These are phyloP conservation scores for Podospora conica DNA, from an alignment of 495 filamentous ascomycete genomes.

Conservation along the genomic window DNA sequence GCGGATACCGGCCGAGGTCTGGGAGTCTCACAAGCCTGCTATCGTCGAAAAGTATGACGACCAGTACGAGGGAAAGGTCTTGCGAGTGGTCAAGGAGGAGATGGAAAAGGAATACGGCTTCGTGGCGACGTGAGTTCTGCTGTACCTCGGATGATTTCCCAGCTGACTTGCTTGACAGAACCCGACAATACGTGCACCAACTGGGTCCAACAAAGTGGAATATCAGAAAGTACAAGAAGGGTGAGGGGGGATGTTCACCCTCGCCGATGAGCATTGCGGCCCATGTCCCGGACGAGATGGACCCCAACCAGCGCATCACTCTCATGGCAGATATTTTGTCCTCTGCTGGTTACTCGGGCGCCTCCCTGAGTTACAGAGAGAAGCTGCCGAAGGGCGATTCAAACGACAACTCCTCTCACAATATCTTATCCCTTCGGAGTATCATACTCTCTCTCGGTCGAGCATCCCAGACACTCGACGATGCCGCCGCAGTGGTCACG, in stretches of 20 bases:
- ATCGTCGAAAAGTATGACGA: slow-evolving; percentile 13
- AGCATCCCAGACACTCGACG: background rate
- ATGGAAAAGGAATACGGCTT: slow-evolving; percentile 25
- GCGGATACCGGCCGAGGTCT: slow-evolving; percentile 6
- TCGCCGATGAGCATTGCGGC: background rate
- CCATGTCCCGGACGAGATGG: background rate
- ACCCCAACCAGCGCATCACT: background rate
- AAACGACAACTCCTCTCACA: background rate
- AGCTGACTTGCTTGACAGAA: slow-evolving; percentile 9
- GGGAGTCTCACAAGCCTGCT: slow-evolving; percentile 5
- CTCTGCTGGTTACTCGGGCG: background rate
- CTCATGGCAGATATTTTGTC: background rate
- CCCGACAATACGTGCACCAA: slow-evolving; percentile 20
- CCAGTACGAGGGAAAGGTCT: background rate
- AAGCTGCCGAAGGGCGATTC: background rate
- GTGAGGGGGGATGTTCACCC: background rate
- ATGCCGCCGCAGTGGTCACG: background rate
- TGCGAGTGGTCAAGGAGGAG: slow-evolving; percentile 8
- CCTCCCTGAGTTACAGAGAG: background rate
- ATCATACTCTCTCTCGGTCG: background rate
- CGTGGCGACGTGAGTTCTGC: slow-evolving; percentile 21
- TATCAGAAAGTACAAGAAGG: slow-evolving; percentile 16
- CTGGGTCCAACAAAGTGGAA: slow-evolving; percentile 9
- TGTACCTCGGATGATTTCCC: background rate
- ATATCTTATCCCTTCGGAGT: background rate